Evolutionary conservation across 1,284 basidiomycete species (phyloP).

Genomic region (Moesziomyces parantarcticus): DNA sequence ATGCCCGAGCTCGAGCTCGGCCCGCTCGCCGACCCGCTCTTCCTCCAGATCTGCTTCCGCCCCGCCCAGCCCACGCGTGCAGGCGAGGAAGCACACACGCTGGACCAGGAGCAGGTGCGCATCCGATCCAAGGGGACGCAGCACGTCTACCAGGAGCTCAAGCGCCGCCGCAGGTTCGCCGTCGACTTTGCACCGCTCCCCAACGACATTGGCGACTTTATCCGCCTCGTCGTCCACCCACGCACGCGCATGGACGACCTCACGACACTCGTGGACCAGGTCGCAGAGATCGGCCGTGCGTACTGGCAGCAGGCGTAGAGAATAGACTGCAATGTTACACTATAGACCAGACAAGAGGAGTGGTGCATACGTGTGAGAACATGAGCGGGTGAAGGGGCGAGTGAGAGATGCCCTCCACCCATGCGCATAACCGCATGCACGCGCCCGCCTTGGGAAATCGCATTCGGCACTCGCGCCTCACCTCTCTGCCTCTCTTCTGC

Average conservation of each 20-base stretch:
- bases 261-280: slow-evolving; percentile 44
- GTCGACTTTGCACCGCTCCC: slow-evolving; percentile 63
- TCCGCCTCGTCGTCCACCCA: slow-evolving; percentile 62
- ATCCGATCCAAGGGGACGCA: slow-evolving; percentile 24
- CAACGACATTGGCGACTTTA: slow-evolving; percentile 48
- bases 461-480: too few relatives aligned
- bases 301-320: slow-evolving; percentile 32
- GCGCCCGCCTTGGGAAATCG: background rate
- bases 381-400: background rate
- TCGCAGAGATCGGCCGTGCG: slow-evolving; percentile 43
- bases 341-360: background rate
- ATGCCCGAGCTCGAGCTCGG: slow-evolving; percentile 54
- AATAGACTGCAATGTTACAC: background rate
- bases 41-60: slow-evolving; percentile 63
- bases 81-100: background rate
- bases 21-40: slow-evolving; percentile 52
- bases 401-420: slow-evolving; percentile 10
- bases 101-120: slow-evolving; percentile 13
- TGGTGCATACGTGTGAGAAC: too few relatives aligned
- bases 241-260: slow-evolving; percentile 46
- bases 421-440: slow-evolving; percentile 1
- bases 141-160: slow-evolving; percentile 36
- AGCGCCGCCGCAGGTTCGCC: slow-evolving; percentile 48
- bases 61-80: slow-evolving; percentile 19
- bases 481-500: too few relatives aligned